Evolutionary conservation across 768 basidiomycete species (phyloP).

Genomic region (Russula virescens): DNA sequence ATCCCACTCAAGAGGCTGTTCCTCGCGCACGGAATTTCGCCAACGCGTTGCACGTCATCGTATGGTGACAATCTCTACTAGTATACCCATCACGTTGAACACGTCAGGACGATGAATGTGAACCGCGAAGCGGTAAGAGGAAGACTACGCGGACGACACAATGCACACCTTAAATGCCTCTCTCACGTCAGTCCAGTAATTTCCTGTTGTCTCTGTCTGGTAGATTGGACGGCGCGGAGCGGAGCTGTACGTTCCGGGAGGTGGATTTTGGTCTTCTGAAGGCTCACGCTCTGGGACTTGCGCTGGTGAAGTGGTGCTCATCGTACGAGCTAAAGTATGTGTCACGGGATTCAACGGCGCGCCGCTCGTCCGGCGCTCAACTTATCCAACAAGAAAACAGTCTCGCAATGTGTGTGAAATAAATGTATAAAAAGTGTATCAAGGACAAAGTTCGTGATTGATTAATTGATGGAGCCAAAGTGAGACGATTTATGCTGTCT

Average conservation of each 20-base stretch:
- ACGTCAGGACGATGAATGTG: not conserved
- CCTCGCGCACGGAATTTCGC: slow-evolving; percentile 71
- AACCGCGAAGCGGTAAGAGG: not conserved
- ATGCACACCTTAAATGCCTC: slow-evolving; percentile 33
- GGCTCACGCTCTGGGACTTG: not conserved
- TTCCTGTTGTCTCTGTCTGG: slow-evolving; percentile 33
- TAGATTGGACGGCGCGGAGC: slow-evolving; percentile 23
- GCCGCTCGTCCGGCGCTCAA: not conserved
- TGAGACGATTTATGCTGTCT: not conserved
- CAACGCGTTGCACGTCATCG: slow-evolving; percentile 55
- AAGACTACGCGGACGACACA: not conserved
- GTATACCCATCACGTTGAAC: slow-evolving; percentile 26
- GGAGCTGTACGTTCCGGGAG: not conserved
- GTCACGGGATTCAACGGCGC: no score
- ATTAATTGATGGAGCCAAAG: no score
- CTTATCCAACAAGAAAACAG: not conserved
- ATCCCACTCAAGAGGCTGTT: slow-evolving; percentile 73
- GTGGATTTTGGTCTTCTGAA: slow-evolving; percentile 20
- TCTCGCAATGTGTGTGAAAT: not conserved
- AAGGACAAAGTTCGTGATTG: not conserved
- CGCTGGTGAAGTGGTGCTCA: slow-evolving; percentile 18
- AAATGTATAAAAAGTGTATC: not conserved
- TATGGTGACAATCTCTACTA: slow-evolving; percentile 40
- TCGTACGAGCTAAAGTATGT: not conserved
- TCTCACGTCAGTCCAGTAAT: slow-evolving; percentile 31